Evolutionary conservation across 495 filamentous ascomycete species (phyloP).

Genomic region (Podospora sp.): DNA sequence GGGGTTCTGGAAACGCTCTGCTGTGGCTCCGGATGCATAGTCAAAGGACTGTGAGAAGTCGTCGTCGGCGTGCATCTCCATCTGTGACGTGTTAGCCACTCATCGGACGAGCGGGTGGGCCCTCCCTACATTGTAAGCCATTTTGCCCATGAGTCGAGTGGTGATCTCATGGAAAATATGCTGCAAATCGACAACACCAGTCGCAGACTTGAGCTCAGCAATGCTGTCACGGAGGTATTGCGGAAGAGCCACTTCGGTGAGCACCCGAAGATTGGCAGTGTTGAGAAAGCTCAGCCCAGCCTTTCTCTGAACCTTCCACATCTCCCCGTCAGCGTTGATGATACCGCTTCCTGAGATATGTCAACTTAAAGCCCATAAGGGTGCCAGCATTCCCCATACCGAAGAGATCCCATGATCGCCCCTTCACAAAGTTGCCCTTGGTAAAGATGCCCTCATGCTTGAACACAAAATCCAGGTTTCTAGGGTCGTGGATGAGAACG

Average conservation of each 20-base stretch:
- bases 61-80: conserved; percentile 61
- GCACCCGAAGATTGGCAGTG: conserved; percentile 55
- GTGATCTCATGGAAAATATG: conserved; percentile 61
- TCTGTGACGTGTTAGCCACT: conserved; percentile 35
- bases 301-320: conserved; percentile 63
- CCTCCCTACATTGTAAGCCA: conserved; percentile 59
- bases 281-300: conserved; percentile 61
- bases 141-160: conserved; percentile 60
- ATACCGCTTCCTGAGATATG: conserved; percentile 54
- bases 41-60: conserved; percentile 61
- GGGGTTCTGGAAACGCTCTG: conserved; percentile 64
- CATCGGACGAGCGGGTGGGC: neutral
- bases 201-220: conserved; percentile 32
- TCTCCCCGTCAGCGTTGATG: conserved; percentile 63
- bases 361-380: neutral
- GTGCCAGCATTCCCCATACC: conserved; percentile 33
- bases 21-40: conserved; percentile 59
- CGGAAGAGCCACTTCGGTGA: conserved; percentile 59
- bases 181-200: conserved; percentile 52
- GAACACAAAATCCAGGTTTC: conserved; percentile 61
- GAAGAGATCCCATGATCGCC: conserved; percentile 61
- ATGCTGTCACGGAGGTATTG: conserved; percentile 49
- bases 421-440: conserved; percentile 61
- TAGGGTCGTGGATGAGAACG: conserved; percentile 61
- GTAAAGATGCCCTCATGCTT: conserved; percentile 60